Conservation (phyloP, 1,139 yeast species). For the Blastobotrys indianensis region DNA sequence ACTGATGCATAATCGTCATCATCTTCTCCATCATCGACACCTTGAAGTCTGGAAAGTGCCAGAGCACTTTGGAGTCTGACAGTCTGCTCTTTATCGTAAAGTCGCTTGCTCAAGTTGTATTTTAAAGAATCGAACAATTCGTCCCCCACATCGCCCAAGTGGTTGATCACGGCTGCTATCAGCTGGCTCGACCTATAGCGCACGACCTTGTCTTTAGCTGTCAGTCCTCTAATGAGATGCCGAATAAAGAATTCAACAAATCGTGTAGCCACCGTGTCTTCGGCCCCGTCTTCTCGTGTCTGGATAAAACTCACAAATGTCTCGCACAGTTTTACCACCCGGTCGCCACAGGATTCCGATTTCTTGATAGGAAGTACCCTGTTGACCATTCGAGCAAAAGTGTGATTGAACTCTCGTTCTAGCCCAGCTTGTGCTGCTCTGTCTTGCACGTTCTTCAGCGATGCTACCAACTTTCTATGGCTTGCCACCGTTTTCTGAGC, state of each 20-base stretch:
- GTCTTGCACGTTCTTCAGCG: slow-evolving; percentile 53
- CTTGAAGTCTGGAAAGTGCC: slow-evolving; percentile 75
- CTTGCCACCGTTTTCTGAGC: slow-evolving; percentile 71
- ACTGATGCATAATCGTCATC: slow-evolving; percentile 36
- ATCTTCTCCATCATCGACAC: slow-evolving; percentile 42
- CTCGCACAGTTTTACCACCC: slow-evolving; percentile 69
- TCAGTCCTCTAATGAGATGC: slow-evolving; percentile 69
- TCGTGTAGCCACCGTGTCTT: slow-evolving; percentile 33
- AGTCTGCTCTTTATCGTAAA: slow-evolving; percentile 71
- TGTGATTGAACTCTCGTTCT: slow-evolving; percentile 53
- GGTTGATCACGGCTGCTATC: slow-evolving; percentile 65
- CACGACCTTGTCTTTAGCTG: slow-evolving; percentile 69
- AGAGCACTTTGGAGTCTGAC: slow-evolving; percentile 81
- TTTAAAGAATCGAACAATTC: slow-evolving; percentile 61
- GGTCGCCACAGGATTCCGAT: slow-evolving; percentile 67
- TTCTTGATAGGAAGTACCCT: slow-evolving; percentile 63
- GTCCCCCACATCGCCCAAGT: slow-evolving; percentile 70
- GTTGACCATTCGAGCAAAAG: slow-evolving; percentile 56
- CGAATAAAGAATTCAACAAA: slow-evolving; percentile 60
- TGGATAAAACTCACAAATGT: slow-evolving; percentile 51
- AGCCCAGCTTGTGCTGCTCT: slow-evolving; percentile 49
- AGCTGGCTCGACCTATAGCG: slow-evolving; percentile 77
- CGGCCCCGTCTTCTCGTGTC: slow-evolving; percentile 37
- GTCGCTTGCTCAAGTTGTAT: slow-evolving; percentile 55
- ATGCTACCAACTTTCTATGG: slow-evolving; percentile 66